These are phyloP conservation scores for Pterocarpus santalinus DNA, from an alignment of 306 rosid genomes.

Conservation along the genomic window DNA sequence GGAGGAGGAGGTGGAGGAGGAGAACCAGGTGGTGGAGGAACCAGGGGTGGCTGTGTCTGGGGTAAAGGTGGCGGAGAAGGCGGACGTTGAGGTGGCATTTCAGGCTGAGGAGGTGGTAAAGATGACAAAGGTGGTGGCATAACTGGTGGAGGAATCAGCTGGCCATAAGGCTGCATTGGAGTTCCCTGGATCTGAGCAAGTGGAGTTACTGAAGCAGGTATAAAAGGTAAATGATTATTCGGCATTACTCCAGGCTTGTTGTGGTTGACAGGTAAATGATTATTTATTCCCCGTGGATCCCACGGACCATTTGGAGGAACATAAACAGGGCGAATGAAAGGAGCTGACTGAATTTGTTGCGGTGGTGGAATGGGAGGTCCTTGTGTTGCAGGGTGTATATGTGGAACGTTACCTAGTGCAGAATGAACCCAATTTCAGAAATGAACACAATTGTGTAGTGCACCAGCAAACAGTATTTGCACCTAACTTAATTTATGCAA, in stretches of 20 bases:
- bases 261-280: conserved; percentile 69
- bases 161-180: conserved; percentile 75
- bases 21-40: conserved; percentile 91
- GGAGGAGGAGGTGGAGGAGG: conserved; percentile 81
- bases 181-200: conserved; percentile 80
- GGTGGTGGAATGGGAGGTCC: conserved; percentile 81
- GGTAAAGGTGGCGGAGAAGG: conserved; percentile 92
- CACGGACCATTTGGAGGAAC: conserved; percentile 84
- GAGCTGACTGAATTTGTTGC: conserved; percentile 75
- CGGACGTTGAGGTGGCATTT: conserved; percentile 78
- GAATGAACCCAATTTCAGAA: conserved; percentile 56
- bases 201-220: conserved; percentile 91
- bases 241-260: conserved; percentile 62
- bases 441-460: conserved; percentile 51
- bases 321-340: conserved; percentile 69
- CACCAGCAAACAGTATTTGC: conserved; percentile 49
- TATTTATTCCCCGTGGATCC: conserved; percentile 77
- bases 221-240: conserved; percentile 62
- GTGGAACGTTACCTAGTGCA: conserved; percentile 67
- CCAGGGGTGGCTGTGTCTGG: conserved; percentile 73
- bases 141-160: conserved; percentile 61
- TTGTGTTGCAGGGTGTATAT: conserved; percentile 58
- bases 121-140: conserved; percentile 70
- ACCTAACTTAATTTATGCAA: conserved; percentile 42
- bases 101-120: conserved; percentile 77